Conservation (phyloP, 192 early-diverging fungal genomes). For the Chytriomyces sp. region DNA sequence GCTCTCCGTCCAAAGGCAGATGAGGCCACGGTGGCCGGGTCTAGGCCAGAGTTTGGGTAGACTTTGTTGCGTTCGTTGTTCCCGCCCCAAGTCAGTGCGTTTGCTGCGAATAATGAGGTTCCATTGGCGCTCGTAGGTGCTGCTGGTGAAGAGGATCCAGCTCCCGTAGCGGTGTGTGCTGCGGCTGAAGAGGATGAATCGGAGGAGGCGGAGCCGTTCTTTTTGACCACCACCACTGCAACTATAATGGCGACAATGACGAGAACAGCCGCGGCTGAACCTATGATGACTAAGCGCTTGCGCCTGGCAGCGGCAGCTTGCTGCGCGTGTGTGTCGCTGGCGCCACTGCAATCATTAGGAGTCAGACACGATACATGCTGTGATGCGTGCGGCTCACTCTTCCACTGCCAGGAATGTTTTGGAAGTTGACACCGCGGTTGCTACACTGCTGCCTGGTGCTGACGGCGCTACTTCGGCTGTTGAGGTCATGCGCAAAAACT, state of each 20-base stretch:
- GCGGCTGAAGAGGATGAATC: neutral
- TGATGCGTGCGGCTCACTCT: too few species aligned
- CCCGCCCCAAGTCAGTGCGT: slow-evolving; percentile 5
- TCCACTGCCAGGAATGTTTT: too few species aligned
- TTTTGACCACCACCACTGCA: neutral
- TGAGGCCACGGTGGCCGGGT: neutral
- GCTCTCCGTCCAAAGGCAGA: neutral
- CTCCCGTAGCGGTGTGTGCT: neutral
- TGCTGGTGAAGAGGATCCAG: neutral
- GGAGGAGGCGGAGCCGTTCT: neutral
- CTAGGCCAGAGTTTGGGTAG: slow-evolving; percentile 14
- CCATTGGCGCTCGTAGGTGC: neutral
- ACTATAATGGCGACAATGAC: neutral
- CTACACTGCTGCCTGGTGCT: too few species aligned
- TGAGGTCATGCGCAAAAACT: too few species aligned
- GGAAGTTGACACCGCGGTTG: too few species aligned
- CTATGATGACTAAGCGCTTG: neutral
- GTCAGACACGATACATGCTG: too few species aligned
- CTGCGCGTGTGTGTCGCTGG: neutral
- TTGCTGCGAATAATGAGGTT: neutral
- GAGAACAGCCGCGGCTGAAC: neutral
- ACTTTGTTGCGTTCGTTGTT: slow-evolving; percentile 1
- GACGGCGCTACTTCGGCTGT: too few species aligned
- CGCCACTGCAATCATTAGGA: too few species aligned
- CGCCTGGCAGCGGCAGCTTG: neutral